Conservation (phyloP, 2,329 filamentous ascomycete species). For the Talaromyces sp. region DNA sequence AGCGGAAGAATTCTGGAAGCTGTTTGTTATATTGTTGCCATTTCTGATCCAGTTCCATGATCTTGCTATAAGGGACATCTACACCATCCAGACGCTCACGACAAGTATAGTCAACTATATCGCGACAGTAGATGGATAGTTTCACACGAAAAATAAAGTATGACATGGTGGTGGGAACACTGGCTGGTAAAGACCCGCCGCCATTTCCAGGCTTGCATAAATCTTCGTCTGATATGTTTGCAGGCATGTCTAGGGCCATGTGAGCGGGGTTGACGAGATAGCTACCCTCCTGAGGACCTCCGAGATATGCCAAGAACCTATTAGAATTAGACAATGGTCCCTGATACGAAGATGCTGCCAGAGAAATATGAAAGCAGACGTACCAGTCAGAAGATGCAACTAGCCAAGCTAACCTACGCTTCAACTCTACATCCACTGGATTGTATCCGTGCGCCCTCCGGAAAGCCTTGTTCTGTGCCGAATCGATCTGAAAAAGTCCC, state of each 20-base stretch:
- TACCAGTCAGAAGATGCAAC: slow-evolving; percentile 44
- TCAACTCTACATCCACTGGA: slow-evolving; percentile 33
- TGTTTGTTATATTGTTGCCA: slow-evolving; percentile 30
- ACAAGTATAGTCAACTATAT: slow-evolving; percentile 38
- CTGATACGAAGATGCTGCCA: neutral
- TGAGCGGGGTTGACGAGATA: slow-evolving; percentile 43
- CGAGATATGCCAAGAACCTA: slow-evolving; percentile 41
- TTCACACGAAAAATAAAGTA: slow-evolving; percentile 45
- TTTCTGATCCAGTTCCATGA: slow-evolving; percentile 37
- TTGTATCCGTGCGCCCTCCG: slow-evolving; percentile 21
- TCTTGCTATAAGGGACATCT: slow-evolving; percentile 34
- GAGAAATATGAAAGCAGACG: neutral
- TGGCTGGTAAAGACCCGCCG: slow-evolving; percentile 26
- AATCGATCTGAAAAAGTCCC: slow-evolving; percentile 36
- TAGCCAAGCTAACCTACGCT: slow-evolving; percentile 45
- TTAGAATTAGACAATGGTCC: neutral
- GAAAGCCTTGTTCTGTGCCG: slow-evolving; percentile 20
- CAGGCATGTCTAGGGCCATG: slow-evolving; percentile 40
- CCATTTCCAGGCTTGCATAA: slow-evolving; percentile 25
- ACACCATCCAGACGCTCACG: slow-evolving; percentile 25
- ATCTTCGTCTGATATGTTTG: slow-evolving; percentile 43
- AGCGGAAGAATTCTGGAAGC: slow-evolving; percentile 37
- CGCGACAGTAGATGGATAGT: slow-evolving; percentile 39
- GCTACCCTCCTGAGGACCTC: slow-evolving; percentile 43
- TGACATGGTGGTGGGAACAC: slow-evolving; percentile 44